Base-by-base conservation (phyloP, 2,329 filamentous ascomycete species). In the Alternaria ethzedia region DNA sequence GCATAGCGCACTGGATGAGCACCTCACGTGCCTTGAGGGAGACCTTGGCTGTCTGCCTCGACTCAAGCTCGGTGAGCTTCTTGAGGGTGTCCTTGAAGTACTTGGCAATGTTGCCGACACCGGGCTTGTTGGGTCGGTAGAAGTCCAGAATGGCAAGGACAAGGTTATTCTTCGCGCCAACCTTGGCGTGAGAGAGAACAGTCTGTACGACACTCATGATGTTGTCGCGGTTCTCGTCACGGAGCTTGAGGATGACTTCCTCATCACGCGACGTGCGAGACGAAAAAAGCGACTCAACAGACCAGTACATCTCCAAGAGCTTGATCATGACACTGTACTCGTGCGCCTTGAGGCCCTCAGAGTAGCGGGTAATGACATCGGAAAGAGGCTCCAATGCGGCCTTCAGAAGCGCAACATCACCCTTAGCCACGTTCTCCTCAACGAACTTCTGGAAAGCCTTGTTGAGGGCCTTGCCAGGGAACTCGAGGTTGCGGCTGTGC, bases 21-120 rank as follows among this genome's bases (percentile, higher is more conserved):
- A 98, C 91, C 84, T 99, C 96, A 78, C 96, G 92, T 49, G 96
- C 95, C 86, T 99, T 99, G 70, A 99, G 87, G 0, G 95, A 93
- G 45, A 99, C 95, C 89, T 98, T 99, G 70, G 95, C 93, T 11
- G 95, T 96, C 77, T 84, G 89, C 83, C 83, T 92, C 11, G 90
- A 94, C 82, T 97, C 93, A 13, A 99, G 88, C 79, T 99, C 96
- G 1, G 96, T 94, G 70, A 99, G 86, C 81, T 91, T 91, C 78
- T 91, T 91, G 25, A 99, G 87, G 17, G 91, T 87, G 4, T 90
- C 88, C 72, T 94, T 91, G 81, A 99, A 90, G 81, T 94, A 89
- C 81, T 96, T 97, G 79, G 88, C 90, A 59, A 98, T 89, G 75
- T 96, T 96, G 75, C 93, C 93, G 64, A 91, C 90, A 67, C 92